Evolutionary conservation across 495 filamentous ascomycete species (phyloP).

Genomic region (Letharia lupina): DNA sequence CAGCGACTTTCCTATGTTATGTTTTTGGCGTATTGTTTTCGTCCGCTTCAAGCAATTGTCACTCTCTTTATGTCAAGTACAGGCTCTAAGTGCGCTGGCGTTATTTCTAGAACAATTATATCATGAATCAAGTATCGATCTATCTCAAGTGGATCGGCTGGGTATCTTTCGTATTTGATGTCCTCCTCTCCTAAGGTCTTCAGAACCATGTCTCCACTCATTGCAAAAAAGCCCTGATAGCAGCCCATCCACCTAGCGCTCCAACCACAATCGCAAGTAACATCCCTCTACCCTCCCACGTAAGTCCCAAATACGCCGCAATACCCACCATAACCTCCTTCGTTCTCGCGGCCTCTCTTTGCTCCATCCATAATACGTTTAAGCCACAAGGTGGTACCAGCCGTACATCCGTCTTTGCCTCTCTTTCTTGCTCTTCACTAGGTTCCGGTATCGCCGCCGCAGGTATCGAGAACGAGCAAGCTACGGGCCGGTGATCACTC

Average conservation of each 20-base stretch:
- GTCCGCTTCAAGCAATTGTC: conserved; percentile 2
- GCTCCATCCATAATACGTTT: conserved; percentile 42
- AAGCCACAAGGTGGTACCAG: conserved; percentile 45
- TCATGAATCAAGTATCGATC: conserved; percentile 4
- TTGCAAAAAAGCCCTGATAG: conserved; percentile 18
- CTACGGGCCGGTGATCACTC: conserved; percentile 81
- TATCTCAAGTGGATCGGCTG: not conserved
- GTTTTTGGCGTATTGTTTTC: not conserved
- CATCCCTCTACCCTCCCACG: conserved; percentile 51
- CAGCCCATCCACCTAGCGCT: conserved; percentile 37
- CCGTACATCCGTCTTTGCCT: conserved; percentile 25
- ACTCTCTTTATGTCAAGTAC: conserved; percentile 6
- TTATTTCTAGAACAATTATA: conserved; percentile 7
- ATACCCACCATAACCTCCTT: conserved; percentile 53
- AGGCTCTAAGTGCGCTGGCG: not conserved
- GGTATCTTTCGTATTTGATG: not conserved
- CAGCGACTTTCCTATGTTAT: not conserved
- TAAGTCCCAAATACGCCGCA: conserved; percentile 47
- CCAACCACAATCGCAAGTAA: conserved; percentile 39
- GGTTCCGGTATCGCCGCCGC: conserved; percentile 29
- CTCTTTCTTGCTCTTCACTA: conserved; percentile 19
- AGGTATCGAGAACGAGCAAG: conserved; percentile 54
- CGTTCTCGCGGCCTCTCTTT: conserved; percentile 42
- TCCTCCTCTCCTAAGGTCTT: not conserved
- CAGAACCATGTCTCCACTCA: not conserved